Conservation (phyloP, 1,284 basidiomycete genomes). For the Austropuccinia psidii region DNA sequence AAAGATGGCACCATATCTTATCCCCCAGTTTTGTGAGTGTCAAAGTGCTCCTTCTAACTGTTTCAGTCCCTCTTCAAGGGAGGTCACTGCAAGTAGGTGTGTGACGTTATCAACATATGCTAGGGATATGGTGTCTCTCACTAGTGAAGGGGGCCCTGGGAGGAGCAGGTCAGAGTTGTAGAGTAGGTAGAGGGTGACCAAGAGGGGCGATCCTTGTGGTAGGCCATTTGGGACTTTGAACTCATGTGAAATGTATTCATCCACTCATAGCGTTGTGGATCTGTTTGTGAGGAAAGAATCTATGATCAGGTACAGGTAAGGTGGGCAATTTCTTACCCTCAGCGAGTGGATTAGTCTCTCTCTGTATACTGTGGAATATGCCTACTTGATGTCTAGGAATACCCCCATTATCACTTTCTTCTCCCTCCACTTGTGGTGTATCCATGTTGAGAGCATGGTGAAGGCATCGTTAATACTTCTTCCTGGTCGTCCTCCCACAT, state of each 20-base stretch:
- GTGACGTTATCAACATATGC: constrained; percentile 13
- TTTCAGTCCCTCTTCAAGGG: not conserved
- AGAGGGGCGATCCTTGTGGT: constrained; percentile 15
- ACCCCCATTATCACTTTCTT: not conserved
- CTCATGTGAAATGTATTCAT: not conserved
- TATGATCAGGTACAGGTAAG: not conserved
- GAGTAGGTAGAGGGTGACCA: not conserved
- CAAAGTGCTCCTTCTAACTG: not conserved
- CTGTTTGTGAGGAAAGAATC: not conserved
- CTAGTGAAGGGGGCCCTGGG: not conserved
- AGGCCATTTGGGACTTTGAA: constrained; percentile 1
- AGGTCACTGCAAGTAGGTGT: not conserved
- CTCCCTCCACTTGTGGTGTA: not conserved
- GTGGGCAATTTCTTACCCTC: not conserved
- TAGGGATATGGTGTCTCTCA: not conserved
- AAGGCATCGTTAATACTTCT: not conserved
- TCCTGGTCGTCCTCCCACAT: not conserved
- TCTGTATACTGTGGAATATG: constrained; percentile 3
- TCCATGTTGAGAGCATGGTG: not conserved
- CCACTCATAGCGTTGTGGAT: not conserved
- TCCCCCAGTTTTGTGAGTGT: not conserved
- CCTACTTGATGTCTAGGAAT: constrained; percentile 6
- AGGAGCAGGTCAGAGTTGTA: constrained; percentile 7
- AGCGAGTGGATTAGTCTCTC: not conserved
- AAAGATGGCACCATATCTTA: constrained; percentile 10